Evolutionary conservation across 768 basidiomycete species (phyloP), one percentile per base, ranked within the genome.

Genomic region (Lactifluus echinatus): DNA sequence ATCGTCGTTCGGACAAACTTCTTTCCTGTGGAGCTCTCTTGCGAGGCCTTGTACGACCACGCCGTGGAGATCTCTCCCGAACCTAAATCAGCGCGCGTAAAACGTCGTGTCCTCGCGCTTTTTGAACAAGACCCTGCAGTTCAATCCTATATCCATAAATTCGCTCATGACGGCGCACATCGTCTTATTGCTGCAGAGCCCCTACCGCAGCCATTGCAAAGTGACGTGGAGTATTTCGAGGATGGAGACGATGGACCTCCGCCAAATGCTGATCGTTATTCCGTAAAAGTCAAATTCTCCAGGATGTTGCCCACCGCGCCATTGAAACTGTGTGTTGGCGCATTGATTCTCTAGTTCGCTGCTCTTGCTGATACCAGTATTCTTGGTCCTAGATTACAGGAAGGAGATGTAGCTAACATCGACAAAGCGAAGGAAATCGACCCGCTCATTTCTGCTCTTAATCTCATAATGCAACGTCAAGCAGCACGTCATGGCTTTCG

Each of bases 1-100:
- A 74, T 81, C 59, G 76, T 67, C 0, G 67, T 85, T 12, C 75
- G 85, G 2, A 75, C 84, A n/a, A 87, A 86, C 65, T 84, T 85
- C 69, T 85, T 84, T 66, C 65, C 81, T 0, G 63, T 86, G 10
- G 74, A 66, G 31, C 62, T 78, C 19, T 75, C 76, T 1, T 73
- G 75, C 43, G 72, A 73, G 0, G 69, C 73, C 0, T 65, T 81
- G 6, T 81, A 77, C 63, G 83, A 85, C 56, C 85, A 86, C 61
- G 66, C 67, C 21, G 74, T 85, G 39, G 70, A 76, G 21, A 78
- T 83, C 43, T 66, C 68, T 14, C 81, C 82, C 0, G 74, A 71
- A 51, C 73, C 73, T 0, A 72, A 76, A 40, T 69, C 76, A 0
- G 64, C 66, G 15, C 65, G 74, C 12, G 66, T 79, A 8, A 78